Percentiles rank a stretch among this genome's conserved stretches.
Conservation (phyloP, 345 rosid species). For the Turnera subulata region DNA sequence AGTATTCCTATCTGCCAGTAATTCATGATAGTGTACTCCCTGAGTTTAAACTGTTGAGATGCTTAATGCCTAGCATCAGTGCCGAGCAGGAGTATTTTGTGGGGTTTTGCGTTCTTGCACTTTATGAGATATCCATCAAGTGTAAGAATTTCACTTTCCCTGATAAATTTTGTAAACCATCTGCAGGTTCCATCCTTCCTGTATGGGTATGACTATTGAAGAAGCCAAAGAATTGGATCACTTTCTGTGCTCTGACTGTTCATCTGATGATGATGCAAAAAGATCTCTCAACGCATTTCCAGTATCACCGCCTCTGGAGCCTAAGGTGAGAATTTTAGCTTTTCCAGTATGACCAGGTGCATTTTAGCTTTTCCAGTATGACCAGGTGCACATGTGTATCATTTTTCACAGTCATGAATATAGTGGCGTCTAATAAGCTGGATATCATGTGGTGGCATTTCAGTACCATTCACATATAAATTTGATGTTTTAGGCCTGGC, state of each 20-base stretch:
- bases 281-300: constrained; percentile 46
- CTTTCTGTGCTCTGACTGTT: constrained; percentile 71
- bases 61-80: too few species aligned
- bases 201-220: constrained; percentile 78
- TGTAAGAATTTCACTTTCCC: not conserved
- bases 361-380: too few species aligned
- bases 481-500: too few species aligned
- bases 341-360: too few species aligned
- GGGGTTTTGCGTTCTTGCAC: not conserved
- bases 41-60: too few species aligned
- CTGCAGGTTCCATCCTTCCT: constrained; percentile 81
- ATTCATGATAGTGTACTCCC: too few species aligned
- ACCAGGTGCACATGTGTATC: too few species aligned
- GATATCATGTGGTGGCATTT: too few species aligned
- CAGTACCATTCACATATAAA: too few species aligned
- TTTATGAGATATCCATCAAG: not conserved
- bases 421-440: too few species aligned
- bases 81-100: not conserved
- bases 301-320: constrained; percentile 50
- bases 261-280: constrained; percentile 56
- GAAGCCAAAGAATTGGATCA: constrained; percentile 78
- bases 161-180: not conserved
- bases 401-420: too few species aligned
- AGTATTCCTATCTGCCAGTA: too few species aligned
- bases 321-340: constrained; percentile 38